Percentiles rank a stretch among this genome's conserved stretches.
Conservation (phyloP, 2,329 filamentous ascomycete genomes). For the Cladosporium sp. region DNA sequence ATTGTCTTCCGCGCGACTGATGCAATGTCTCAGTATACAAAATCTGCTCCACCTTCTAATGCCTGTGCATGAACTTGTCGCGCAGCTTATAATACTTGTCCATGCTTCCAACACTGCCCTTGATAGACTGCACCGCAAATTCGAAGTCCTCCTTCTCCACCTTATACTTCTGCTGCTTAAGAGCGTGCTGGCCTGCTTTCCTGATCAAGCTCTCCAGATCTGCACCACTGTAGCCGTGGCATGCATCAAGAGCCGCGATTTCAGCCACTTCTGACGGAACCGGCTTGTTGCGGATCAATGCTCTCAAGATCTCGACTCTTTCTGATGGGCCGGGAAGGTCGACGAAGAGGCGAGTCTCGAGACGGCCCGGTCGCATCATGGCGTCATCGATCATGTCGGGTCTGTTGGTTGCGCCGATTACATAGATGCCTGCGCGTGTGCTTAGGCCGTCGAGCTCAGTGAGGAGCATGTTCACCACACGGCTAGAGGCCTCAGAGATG, state of each 20-base stretch:
- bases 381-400: conserved; percentile 96
- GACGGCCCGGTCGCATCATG: conserved; percentile 84
- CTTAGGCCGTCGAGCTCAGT: conserved; percentile 88
- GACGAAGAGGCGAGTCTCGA: conserved; percentile 85
- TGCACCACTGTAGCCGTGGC: conserved; percentile 71
- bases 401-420: conserved; percentile 91
- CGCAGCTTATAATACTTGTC: conserved; percentile 54
- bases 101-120: conserved; percentile 54
- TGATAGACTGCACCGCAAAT: conserved; percentile 38
- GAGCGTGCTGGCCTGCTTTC: conserved; percentile 53
- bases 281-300: conserved; percentile 53
- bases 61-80: conserved; percentile 6
- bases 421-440: conserved; percentile 78
- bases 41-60: neutral
- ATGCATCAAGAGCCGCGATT: conserved; percentile 64
- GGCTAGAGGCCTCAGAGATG: conserved; percentile 75
- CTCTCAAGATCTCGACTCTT: conserved; percentile 78
- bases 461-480: conserved; percentile 91
- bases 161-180: conserved; percentile 42
- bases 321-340: conserved; percentile 76
- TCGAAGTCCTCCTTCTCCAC: conserved; percentile 48
- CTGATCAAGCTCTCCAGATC: conserved; percentile 58
- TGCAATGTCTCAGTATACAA: too few relatives aligned
- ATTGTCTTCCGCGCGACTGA: too few relatives aligned
- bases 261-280: conserved; percentile 44